Base-by-base conservation (phyloP, 768 basidiomycete genomes). In the Mrakia gelida region DNA sequence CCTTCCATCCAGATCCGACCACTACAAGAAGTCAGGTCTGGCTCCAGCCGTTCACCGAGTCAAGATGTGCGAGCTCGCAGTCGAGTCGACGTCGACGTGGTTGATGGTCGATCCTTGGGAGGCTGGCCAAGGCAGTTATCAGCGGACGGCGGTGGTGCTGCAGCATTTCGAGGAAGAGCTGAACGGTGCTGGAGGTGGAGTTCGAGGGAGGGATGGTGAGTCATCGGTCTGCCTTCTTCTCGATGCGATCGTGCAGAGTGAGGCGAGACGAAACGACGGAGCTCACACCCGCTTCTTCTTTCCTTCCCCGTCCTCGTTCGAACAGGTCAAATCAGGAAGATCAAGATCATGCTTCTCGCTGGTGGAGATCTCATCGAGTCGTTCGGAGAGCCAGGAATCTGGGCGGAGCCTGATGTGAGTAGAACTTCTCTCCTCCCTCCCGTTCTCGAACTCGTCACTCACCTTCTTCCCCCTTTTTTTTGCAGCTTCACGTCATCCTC, bases 21-120 rank as follows among this genome's bases (percentile, higher is more conserved):
- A 85, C 76, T 99, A 99, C 90, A 93, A 94, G 89, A 99, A 99
- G 84, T 90, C 92, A 54, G 97, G 97, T 73, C 87, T 99, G 65
- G 90, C 97, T 74, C 92, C 90, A 79, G 93, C 94, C 67, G 84
- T 86, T 73, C 93, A 97, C 85, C 89, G 96, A 45, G 95, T 97
- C 84, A 88, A 92, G 74, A 82, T 85, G 86, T 86, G 85, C 80
- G 91, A 89, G 73, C 88, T 95, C 52, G 96, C 93, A 16, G 90
- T 94, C 49, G 92, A 95, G 83, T 90, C 95, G 82, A 94, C 95
- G 3, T 91, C 91, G 65, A 89, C 90, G 30, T 98, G 94, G 94
- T 87, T 99, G 65, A 98, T 97, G 95, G 92, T 98, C 63, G 97
- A 99, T 83, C 87, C 94, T 28, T 99, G 95, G 95, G 97, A 99